These are phyloP conservation scores for Cyclotella sp. DNA, from an alignment of 108 stramenopile genomes.

Conservation along the genomic window DNA sequence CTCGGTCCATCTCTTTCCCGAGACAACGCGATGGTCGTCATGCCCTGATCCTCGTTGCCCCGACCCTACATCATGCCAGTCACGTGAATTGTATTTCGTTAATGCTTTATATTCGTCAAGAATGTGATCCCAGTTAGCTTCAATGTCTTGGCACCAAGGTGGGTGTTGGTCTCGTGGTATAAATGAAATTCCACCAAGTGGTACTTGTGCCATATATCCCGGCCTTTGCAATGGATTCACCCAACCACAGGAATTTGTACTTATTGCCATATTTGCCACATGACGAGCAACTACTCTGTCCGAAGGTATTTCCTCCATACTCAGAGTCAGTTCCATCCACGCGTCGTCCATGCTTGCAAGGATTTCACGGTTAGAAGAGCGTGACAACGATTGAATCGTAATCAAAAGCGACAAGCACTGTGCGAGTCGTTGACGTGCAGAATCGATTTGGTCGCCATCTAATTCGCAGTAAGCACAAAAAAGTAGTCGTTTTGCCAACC, in stretches of 20 bases:
- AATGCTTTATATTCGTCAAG: constrained; percentile 44
- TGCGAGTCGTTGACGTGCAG: constrained; percentile 48
- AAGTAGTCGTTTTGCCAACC: constrained; percentile 48
- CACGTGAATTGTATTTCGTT: constrained; percentile 3
- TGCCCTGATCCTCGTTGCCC: constrained; percentile 68
- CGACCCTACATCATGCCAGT: constrained; percentile 62
- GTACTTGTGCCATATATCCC: constrained; percentile 53
- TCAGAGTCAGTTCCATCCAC: constrained; percentile 68
- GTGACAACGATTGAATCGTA: constrained; percentile 2
- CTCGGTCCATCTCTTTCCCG: constrained; percentile 71
- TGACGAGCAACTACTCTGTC: constrained; percentile 49
- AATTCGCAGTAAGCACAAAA: constrained; percentile 72
- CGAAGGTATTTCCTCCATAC: constrained; percentile 54
- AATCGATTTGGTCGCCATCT: constrained; percentile 52
- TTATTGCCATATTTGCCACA: constrained; percentile 62
- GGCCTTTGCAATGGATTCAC: constrained; percentile 65
- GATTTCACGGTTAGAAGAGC: not conserved
- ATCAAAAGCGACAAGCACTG: constrained; percentile 54
- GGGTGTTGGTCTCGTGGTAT: constrained; percentile 54
- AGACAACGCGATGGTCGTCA: constrained; percentile 72
- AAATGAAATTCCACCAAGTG: constrained; percentile 27
- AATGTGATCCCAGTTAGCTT: constrained; percentile 55
- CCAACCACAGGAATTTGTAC: constrained; percentile 58
- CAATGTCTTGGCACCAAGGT: constrained; percentile 62
- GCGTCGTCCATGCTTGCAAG: constrained; percentile 48